These are phyloP conservation scores for Globisporangium viniferum DNA, from an alignment of 352 stramenopile species.

Conservation along the genomic window DNA sequence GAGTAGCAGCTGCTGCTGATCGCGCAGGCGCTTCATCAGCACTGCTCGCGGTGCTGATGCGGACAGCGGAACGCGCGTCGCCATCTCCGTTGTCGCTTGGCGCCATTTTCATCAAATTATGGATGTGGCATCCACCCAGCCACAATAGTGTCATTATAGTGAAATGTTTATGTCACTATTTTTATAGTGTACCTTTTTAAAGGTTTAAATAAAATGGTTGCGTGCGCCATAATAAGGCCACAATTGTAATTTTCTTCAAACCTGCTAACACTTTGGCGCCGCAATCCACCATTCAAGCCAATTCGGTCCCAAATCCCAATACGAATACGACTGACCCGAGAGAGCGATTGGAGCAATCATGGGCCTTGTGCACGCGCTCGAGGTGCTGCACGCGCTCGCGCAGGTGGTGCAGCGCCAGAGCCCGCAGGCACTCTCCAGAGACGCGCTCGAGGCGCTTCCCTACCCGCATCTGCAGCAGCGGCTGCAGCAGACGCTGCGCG, in stretches of 20 bases:
- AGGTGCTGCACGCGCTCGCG: slow-evolving; percentile 44
- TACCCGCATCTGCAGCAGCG: slow-evolving; percentile 53
- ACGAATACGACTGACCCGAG: neutral
- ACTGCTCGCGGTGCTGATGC: neutral
- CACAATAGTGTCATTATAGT: neutral
- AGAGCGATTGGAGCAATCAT: slow-evolving; percentile 17
- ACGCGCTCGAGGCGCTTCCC: slow-evolving; percentile 11
- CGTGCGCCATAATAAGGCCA: neutral
- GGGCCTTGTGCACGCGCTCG: slow-evolving; percentile 46
- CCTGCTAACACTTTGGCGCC: neutral
- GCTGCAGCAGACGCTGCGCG: slow-evolving; percentile 48
- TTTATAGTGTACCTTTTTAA: too few species aligned
- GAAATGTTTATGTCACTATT: neutral
- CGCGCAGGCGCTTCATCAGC: neutral
- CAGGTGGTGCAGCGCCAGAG: slow-evolving; percentile 22
- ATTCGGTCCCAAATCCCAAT: neutral
- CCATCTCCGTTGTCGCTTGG: neutral
- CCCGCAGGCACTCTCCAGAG: slow-evolving; percentile 2
- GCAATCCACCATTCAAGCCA: neutral
- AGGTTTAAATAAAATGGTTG: too few species aligned
- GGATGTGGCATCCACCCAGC: neutral
- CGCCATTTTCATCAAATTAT: slow-evolving; percentile 1
- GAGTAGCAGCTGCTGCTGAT: too few species aligned
- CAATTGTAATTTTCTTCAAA: neutral
- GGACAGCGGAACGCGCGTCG: neutral